These are phyloP conservation scores for Atalantia buxifolia DNA, from an alignment of 345 rosid genomes.

Conservation along the genomic window DNA sequence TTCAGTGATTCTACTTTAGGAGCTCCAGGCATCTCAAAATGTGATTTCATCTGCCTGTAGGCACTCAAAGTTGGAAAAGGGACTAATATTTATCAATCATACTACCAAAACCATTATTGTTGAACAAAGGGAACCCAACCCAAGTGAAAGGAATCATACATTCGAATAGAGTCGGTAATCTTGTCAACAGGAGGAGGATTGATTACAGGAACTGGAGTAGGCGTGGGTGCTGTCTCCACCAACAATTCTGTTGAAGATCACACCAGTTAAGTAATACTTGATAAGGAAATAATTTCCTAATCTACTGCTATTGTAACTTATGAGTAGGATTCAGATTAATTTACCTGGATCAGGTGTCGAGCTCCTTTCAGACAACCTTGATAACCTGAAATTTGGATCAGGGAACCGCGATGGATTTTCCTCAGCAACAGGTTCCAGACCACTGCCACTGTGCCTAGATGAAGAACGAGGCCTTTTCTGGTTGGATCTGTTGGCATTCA, in stretches of 20 bases:
- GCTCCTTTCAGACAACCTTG: conserved; percentile 48
- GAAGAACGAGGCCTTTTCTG: conserved; percentile 50
- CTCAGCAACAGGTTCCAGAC: conserved; percentile 76
- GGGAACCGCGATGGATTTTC: conserved; percentile 40
- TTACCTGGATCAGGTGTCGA: conserved; percentile 56
- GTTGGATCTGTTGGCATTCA: conserved; percentile 41
- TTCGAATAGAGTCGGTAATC: conserved; percentile 63
- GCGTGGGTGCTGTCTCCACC: conserved; percentile 81
- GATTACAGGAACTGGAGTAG: conserved; percentile 43
- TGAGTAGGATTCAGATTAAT: neutral
- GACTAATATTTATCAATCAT: neutral
- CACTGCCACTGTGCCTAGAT: conserved; percentile 51
- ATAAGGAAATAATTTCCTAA: conserved; percentile 2
- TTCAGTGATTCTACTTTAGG: conserved; percentile 59
- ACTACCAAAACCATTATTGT: neutral
- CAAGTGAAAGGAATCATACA: conserved; percentile 30
- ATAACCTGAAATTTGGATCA: conserved; percentile 45
- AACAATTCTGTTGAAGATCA: conserved; percentile 41
- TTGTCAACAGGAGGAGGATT: conserved; percentile 48
- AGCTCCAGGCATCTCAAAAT: conserved; percentile 80
- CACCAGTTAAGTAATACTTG: neutral
- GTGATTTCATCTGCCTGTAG: conserved; percentile 71
- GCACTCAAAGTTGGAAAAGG: neutral
- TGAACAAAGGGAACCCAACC: neutral
- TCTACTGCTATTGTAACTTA: neutral